Percentiles rank a stretch among this genome's conserved stretches.
Conservation (phyloP, 352 stramenopile species). For the Phytophthora ramorum region DNA sequence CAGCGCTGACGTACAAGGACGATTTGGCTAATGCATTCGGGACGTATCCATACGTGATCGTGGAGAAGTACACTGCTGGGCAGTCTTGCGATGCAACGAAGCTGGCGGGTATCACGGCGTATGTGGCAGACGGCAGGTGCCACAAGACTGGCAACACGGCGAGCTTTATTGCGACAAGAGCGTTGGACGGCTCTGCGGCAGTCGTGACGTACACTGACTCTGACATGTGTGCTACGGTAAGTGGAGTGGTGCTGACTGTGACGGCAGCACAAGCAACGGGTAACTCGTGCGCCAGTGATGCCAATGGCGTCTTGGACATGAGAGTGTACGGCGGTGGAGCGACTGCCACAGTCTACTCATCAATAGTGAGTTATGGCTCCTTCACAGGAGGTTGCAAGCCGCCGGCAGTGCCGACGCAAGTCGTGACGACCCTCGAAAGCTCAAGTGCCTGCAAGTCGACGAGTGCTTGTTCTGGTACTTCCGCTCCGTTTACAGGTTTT, state of each 20-base stretch:
- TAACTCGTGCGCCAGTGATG: conserved; percentile 1
- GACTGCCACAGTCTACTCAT: not conserved
- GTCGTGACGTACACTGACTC: conserved; percentile 1
- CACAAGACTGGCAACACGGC: not conserved
- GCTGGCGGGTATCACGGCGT: not conserved
- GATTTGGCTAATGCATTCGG: not conserved
- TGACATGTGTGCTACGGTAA: not conserved
- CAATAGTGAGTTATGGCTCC: conserved; percentile 1
- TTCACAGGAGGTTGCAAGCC: not conserved
- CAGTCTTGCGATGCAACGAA: not conserved
- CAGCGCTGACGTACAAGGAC: not conserved
- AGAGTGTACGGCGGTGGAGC: conserved; percentile 8
- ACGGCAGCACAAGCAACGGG: not conserved
- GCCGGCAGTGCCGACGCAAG: not conserved
- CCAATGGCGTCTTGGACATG: conserved; percentile 5
- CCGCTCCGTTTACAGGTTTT: not conserved
- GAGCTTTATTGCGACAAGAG: not conserved
- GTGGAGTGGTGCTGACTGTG: not conserved
- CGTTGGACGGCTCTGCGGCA: not conserved
- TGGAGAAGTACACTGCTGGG: conserved; percentile 1
- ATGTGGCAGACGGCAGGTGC: conserved; percentile 5
- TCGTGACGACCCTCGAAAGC: not conserved
- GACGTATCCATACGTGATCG: not conserved
- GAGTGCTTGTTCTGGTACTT: not conserved
- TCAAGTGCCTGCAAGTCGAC: no score